A percentile compares a stretch with the other conserved stretches of the same genome.
Evolutionary conservation across 2,329 filamentous ascomycete species (phyloP).

Genomic region (Cladorrhinum sp.): DNA sequence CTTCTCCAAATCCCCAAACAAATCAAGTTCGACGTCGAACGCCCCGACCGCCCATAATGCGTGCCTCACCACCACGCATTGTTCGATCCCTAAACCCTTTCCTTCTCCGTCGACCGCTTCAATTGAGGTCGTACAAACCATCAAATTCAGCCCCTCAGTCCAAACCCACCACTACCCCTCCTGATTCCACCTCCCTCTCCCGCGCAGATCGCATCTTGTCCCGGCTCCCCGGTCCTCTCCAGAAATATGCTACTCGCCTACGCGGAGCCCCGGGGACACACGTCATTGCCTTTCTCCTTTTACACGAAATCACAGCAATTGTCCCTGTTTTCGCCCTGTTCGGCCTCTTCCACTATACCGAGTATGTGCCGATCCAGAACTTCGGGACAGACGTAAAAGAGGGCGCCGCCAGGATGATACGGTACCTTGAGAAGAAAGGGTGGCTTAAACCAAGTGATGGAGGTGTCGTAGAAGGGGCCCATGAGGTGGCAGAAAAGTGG

Average conservation of each 20-base stretch:
- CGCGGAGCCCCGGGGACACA: slow-evolving; percentile 77
- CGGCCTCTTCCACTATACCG: slow-evolving; percentile 72
- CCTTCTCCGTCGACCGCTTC: neutral
- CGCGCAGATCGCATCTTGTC: slow-evolving; percentile 46
- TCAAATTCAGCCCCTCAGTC: neutral
- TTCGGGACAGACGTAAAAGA: slow-evolving; percentile 53
- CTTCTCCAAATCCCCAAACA: neutral
- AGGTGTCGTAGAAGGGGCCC: slow-evolving; percentile 29
- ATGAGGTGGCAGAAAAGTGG: slow-evolving; percentile 28
- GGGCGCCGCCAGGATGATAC: slow-evolving; percentile 71
- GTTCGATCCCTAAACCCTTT: neutral
- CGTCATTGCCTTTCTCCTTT: slow-evolving; percentile 77
- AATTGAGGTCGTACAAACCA: neutral
- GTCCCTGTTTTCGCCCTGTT: slow-evolving; percentile 74
- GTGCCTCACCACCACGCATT: neutral
- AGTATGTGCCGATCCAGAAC: slow-evolving; percentile 63
- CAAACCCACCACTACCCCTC: neutral
- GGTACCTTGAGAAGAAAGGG: slow-evolving; percentile 59
- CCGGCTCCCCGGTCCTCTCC: slow-evolving; percentile 64
- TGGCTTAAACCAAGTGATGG: slow-evolving; percentile 25
- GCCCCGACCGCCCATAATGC: neutral
- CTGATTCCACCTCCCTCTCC: slow-evolving; percentile 21
- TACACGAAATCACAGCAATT: slow-evolving; percentile 90
- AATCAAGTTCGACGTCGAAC: neutral
- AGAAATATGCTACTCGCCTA: slow-evolving; percentile 66